These are phyloP conservation scores for Globisporangium uncinulatum DNA, from an alignment of 352 stramenopile genomes.

Conservation along the genomic window DNA sequence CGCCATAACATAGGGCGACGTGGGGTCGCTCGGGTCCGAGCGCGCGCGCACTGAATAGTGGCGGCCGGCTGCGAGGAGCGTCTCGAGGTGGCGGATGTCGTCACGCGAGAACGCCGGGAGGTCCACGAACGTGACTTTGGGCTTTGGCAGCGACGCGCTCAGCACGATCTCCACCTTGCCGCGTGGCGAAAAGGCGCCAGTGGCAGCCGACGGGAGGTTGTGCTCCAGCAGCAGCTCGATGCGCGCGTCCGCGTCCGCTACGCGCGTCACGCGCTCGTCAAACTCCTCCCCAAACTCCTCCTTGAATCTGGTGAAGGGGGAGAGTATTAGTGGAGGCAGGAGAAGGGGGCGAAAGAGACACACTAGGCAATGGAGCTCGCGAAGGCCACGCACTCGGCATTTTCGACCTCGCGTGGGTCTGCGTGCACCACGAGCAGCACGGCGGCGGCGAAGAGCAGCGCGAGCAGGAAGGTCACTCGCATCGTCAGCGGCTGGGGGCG, in stretches of 20 bases:
- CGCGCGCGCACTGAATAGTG: slow-evolving; percentile 70
- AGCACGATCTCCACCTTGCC: slow-evolving; percentile 60
- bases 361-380: background rate
- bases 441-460: slow-evolving; percentile 26
- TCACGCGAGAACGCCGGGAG: slow-evolving; percentile 34
- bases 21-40: slow-evolving; percentile 45
- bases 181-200: slow-evolving; percentile 32
- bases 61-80: slow-evolving; percentile 35
- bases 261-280: slow-evolving; percentile 29
- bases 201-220: slow-evolving; percentile 27
- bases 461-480: slow-evolving; percentile 18
- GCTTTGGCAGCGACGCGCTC: slow-evolving; percentile 42
- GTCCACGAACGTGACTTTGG: slow-evolving; percentile 52
- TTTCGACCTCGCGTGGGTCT: slow-evolving; percentile 58
- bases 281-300: slow-evolving; percentile 68
- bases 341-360: slow-evolving; percentile 2
- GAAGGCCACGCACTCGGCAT: slow-evolving; percentile 37
- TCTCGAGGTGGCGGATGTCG: slow-evolving; percentile 43
- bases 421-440: slow-evolving; percentile 25
- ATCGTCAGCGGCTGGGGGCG: slow-evolving; percentile 21
- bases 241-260: slow-evolving; percentile 32
- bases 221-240: slow-evolving; percentile 68
- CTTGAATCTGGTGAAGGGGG: slow-evolving; percentile 32
- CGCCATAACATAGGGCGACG: slow-evolving; percentile 65
- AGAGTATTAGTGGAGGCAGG: background rate